Base-by-base conservation (phyloP, 345 rosid genomes). In the Gossypium mustelinum region DNA sequence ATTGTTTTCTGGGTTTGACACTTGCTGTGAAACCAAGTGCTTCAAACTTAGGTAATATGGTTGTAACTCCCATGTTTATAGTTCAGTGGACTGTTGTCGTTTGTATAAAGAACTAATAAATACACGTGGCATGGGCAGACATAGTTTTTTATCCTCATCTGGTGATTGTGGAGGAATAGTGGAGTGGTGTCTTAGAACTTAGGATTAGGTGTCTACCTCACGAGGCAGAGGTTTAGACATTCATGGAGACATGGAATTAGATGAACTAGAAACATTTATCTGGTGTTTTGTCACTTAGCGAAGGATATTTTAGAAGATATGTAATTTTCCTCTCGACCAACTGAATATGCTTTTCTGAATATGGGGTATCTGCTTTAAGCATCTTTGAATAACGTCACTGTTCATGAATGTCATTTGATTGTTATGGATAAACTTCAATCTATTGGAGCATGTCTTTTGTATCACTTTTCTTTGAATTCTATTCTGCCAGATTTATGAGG, bases 1-100 rank as follows among this genome's bases (percentile, higher is more conserved):
- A 94, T 73, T 92, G 93, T 81, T 94, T 92, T 77, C 93, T 94
- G 78, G 98, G 97, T 75, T 84, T 94, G 83, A 90, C 98, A 1
- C 84, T 94, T 45, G 98, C 96, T 25, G 92, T 92, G 75, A 90
- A 89, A 76, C 97, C 97, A 68, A 94, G 95, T 80, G 82, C 85
- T 77, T 84, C 94, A 69, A 87, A 86, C 79, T 73, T 89, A 51
- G 93, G 97, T 94, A 83, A 82, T 29, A 51, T 29, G 29, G 6
- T 70, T 27, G 6, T 29, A 51, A 6, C 25, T 17, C 24, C 47
- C 10, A 5, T 41, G 13, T 29, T 29, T 51, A 9, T 51, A 16
- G 43, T 25, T 69, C 20, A 50, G 9, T 10, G 2, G 45, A 27
- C 44, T 25, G 24, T 54, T 25, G 7, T 11, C 16, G 27, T 52